Evolutionary conservation across 2,329 filamentous ascomycete genomes (phyloP), one percentile per base, ranked within the genome.

Genomic region (Fusarium bulbicola): DNA sequence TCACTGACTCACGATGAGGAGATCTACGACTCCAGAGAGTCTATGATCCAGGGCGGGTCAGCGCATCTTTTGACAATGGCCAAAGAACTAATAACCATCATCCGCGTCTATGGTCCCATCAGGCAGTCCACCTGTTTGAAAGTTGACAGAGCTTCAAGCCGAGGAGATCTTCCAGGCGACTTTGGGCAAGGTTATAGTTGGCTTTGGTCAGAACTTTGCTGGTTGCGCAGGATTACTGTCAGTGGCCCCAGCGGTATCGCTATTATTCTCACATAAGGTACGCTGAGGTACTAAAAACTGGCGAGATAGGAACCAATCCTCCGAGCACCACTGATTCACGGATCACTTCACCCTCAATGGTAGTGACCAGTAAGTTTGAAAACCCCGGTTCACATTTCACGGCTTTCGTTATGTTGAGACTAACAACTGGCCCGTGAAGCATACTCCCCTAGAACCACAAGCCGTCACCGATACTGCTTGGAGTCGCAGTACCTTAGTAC

Each of bases 281-380:
- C 6, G 42, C 42, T 20, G 42, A 45, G 24, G 7, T 46, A 18
- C 18, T 26, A 13, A 12, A 20, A 26, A 26, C 7, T 6, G 42
- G 43, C 12, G 24, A 10, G 5, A 28, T 28, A 28, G 20, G 18
- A 28, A 28, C 24, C 24, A 28, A 28, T 0, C 8, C 8, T 18
- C 12, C 12, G 14, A 6, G 8, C 12, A 13, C 43, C 43, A 3
- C 43, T 21, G 18, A 21, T 21, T 24, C 24, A 45, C 3, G 12
- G 11, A 45, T 26, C 42, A 45, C 12, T 26, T 45, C 24, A 26
- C 9, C 11, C 42, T 26, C n/a, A 45, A 26, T 13, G 11, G 6
- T 28, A 10, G 4, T 13, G 24, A 6, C 4, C 5, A 18, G 6
- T 6, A 7, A 20, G 24, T 14, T 26, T 28, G 6, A 0, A 0